These are phyloP conservation scores for Henckelia pumila DNA, from an alignment of 257 asterid species.

Conservation along the genomic window DNA sequence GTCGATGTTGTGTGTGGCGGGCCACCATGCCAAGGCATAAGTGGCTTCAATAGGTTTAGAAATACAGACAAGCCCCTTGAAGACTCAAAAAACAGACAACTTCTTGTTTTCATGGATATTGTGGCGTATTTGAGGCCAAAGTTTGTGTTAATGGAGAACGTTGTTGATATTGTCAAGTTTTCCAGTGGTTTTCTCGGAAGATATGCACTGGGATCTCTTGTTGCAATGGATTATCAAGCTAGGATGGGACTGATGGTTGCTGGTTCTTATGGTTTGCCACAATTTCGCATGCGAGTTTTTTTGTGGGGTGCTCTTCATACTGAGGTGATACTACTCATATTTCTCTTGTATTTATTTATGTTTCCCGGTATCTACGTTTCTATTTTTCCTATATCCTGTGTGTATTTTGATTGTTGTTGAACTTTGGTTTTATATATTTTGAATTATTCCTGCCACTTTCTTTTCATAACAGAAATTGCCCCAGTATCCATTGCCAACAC, in stretches of 20 bases:
- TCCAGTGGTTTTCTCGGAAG: slow-evolving; percentile 64
- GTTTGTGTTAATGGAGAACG: slow-evolving; percentile 83
- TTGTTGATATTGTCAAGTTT: slow-evolving; percentile 68
- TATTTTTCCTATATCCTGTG: not conserved
- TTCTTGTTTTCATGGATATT: slow-evolving; percentile 64
- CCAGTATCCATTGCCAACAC: slow-evolving; percentile 82
- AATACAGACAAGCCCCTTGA: slow-evolving; percentile 45
- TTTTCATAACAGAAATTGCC: slow-evolving; percentile 54
- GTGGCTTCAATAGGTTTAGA: slow-evolving; percentile 77
- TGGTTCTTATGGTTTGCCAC: slow-evolving; percentile 87
- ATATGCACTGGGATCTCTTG: slow-evolving; percentile 66
- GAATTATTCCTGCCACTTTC: not conserved
- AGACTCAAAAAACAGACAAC: slow-evolving; percentile 63
- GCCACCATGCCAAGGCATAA: slow-evolving; percentile 94
- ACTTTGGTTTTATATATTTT: not conserved
- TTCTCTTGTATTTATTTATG: not conserved
- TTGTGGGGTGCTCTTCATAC: slow-evolving; percentile 77
- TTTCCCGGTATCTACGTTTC: not conserved
- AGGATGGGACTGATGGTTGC: slow-evolving; percentile 86
- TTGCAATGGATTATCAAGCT: slow-evolving; percentile 67
- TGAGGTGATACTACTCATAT: slow-evolving; percentile 42
- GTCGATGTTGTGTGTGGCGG: slow-evolving; percentile 93
- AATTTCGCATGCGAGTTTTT: slow-evolving; percentile 71
- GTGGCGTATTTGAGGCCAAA: slow-evolving; percentile 56
- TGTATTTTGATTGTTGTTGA: not conserved